Evolutionary conservation across 768 basidiomycete species (phyloP).

Genomic region (Tricholoma bakamatsutake): DNA sequence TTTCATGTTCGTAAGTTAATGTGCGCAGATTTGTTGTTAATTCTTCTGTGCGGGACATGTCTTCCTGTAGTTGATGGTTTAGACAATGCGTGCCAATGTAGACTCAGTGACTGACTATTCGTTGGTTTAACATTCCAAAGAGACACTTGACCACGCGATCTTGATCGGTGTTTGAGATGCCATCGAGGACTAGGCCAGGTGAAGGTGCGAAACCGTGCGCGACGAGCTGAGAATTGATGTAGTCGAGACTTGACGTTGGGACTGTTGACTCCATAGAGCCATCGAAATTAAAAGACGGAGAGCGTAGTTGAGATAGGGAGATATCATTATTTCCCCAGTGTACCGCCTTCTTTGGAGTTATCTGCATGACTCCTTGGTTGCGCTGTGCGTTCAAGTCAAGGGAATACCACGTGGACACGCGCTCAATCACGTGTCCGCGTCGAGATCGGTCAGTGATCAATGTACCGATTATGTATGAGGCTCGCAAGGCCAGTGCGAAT

Average conservation of each 20-base stretch:
- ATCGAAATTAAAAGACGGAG: slow-evolving; percentile 38
- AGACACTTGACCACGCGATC: slow-evolving; percentile 67
- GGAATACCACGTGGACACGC: slow-evolving; percentile 7
- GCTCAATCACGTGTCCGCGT: slow-evolving; percentile 21
- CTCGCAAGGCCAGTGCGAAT: too few species aligned
- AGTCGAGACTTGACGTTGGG: slow-evolving; percentile 63
- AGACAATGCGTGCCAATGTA: neutral
- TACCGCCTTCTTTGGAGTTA: slow-evolving; percentile 41
- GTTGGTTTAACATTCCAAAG: slow-evolving; percentile 68
- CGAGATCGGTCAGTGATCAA: too few species aligned
- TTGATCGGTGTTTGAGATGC: slow-evolving; percentile 47
- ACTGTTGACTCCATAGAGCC: slow-evolving; percentile 41
- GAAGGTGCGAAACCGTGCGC: slow-evolving; percentile 70
- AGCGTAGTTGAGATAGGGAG: slow-evolving; percentile 38
- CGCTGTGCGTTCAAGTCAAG: neutral
- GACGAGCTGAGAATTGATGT: slow-evolving; percentile 75
- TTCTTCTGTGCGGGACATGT: slow-evolving; percentile 77
- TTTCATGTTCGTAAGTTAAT: slow-evolving; percentile 75
- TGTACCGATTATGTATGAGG: too few species aligned
- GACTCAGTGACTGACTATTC: slow-evolving; percentile 54
- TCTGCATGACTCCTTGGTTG: neutral
- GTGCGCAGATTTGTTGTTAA: slow-evolving; percentile 70
- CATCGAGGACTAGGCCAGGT: slow-evolving; percentile 66
- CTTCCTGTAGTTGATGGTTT: slow-evolving; percentile 35
- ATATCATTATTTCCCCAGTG: slow-evolving; percentile 46